These are phyloP conservation scores for Gossypium gossypioides DNA, from an alignment of 441 rosid species.

Conservation along the genomic window DNA sequence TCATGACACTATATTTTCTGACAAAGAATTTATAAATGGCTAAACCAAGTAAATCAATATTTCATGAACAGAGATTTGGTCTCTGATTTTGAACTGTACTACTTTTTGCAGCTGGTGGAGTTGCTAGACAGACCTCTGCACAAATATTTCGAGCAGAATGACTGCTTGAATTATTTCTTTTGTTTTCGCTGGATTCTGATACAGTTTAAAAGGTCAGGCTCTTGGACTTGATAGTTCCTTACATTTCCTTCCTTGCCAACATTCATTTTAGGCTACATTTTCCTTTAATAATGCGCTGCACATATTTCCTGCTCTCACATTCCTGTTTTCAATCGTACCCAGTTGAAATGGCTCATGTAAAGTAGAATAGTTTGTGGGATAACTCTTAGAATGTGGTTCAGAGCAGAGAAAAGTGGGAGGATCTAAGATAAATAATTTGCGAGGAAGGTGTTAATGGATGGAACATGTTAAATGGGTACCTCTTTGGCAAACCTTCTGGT, in stretches of 20 bases:
- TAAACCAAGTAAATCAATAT: not conserved
- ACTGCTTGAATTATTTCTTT: conserved; percentile 97
- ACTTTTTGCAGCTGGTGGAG: conserved; percentile 72
- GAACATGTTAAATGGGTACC: not conserved
- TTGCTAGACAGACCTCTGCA: conserved; percentile 81
- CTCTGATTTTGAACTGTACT: conserved; percentile 15
- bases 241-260: not conserved
- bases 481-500: not conserved
- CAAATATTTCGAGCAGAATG: conserved; percentile 80
- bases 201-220: conserved; percentile 81
- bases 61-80: not conserved
- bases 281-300: not conserved
- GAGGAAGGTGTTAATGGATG: not conserved
- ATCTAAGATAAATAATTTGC: not conserved
- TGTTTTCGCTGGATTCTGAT: conserved; percentile 98
- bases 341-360: not conserved
- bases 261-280: not conserved
- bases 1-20: not conserved
- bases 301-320: not conserved
- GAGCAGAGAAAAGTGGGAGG: not conserved
- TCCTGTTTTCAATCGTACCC: not conserved
- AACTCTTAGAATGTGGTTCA: not conserved
- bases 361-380: not conserved
- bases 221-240: conserved; percentile 12
- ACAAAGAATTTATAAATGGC: not conserved